Percentiles rank a stretch among this genome's conserved stretches.
phyloP scores from a whole-genome alignment of 2,329 filamentous ascomycete species.

The Mariannaea elegans region DNA sequence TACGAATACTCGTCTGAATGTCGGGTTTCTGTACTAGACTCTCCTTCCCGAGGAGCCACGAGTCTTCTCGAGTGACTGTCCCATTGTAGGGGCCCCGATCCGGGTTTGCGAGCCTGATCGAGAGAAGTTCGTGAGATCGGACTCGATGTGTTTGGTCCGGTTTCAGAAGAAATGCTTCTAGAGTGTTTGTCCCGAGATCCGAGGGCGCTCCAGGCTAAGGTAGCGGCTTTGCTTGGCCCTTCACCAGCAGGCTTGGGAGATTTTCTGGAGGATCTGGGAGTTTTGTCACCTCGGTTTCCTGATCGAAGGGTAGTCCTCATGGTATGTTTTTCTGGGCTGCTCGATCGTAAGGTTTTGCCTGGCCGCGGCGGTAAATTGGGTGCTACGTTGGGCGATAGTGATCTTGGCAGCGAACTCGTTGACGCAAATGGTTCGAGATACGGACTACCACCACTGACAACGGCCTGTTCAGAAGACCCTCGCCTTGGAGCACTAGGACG shows the following conservation, averaged over 20 bases:
- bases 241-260: conserved; percentile 55
- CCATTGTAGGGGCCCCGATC: conserved; percentile 55
- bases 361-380: conserved; percentile 42
- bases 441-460: conserved; percentile 46
- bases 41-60: conserved; percentile 50
- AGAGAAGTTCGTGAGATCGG: conserved; percentile 37
- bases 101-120: conserved; percentile 45
- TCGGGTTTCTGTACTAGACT: conserved; percentile 44
- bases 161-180: conserved; percentile 39
- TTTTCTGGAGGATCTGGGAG: conserved; percentile 50
- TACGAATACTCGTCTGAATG: conserved; percentile 52
- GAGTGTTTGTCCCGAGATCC: conserved; percentile 49
- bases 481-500: conserved; percentile 65
- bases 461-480: conserved; percentile 60
- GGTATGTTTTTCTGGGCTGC: conserved; percentile 68
- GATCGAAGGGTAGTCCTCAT: conserved; percentile 70
- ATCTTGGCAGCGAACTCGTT: conserved; percentile 36
- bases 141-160: conserved; percentile 28
- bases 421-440: conserved; percentile 25
- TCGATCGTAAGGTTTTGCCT: conserved; percentile 55
- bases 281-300: conserved; percentile 55
- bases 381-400: conserved; percentile 40
- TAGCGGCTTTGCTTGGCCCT: conserved; percentile 70
- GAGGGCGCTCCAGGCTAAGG: conserved; percentile 66
- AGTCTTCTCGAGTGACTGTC: conserved; percentile 64